phyloP scores from a whole-genome alignment of 2,329 filamentous ascomycete genomes.

The Penicillium freii region DNA sequence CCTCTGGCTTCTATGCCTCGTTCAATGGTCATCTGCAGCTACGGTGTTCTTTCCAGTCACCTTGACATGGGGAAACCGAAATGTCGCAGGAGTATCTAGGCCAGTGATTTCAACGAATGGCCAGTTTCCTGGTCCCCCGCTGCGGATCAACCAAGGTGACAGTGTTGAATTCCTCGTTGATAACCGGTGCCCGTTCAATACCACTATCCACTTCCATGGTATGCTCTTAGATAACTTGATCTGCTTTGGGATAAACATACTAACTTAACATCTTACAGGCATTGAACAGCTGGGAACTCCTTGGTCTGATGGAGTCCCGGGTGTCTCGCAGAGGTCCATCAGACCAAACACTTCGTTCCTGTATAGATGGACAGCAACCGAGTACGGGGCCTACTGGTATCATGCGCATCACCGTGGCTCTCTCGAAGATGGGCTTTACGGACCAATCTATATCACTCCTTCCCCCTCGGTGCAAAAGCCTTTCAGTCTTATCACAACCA shows the following conservation, averaged over 20 bases:
- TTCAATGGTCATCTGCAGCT: constrained; percentile 14
- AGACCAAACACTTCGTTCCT: constrained; percentile 49
- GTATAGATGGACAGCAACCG: constrained; percentile 56
- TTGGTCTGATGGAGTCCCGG: constrained; percentile 62
- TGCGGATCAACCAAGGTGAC: constrained; percentile 30
- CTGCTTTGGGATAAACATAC: not conserved
- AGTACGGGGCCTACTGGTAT: constrained; percentile 62
- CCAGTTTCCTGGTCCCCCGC: constrained; percentile 29
- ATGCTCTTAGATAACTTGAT: not conserved
- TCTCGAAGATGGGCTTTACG: constrained; percentile 60
- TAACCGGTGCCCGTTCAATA: constrained; percentile 31
- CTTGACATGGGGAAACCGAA: constrained; percentile 28
- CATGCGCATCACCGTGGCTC: constrained; percentile 58
- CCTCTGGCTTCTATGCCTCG: constrained; percentile 12
- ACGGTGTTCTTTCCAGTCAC: constrained; percentile 20
- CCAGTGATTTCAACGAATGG: constrained; percentile 31
- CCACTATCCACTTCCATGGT: constrained; percentile 36
- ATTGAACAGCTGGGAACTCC: constrained; percentile 50
- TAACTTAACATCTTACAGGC: constrained; percentile 14
- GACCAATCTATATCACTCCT: constrained; percentile 52
- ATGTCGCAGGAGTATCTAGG: constrained; percentile 25
- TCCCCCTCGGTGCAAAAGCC: constrained; percentile 25
- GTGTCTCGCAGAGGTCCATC: constrained; percentile 56
- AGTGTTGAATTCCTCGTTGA: constrained; percentile 29
- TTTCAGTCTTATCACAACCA: constrained; percentile 30